Percentiles rank a stretch among this genome's conserved stretches.
Evolutionary conservation across 2,329 filamentous ascomycete species (phyloP).

Genomic region (Shiraia sp.): DNA sequence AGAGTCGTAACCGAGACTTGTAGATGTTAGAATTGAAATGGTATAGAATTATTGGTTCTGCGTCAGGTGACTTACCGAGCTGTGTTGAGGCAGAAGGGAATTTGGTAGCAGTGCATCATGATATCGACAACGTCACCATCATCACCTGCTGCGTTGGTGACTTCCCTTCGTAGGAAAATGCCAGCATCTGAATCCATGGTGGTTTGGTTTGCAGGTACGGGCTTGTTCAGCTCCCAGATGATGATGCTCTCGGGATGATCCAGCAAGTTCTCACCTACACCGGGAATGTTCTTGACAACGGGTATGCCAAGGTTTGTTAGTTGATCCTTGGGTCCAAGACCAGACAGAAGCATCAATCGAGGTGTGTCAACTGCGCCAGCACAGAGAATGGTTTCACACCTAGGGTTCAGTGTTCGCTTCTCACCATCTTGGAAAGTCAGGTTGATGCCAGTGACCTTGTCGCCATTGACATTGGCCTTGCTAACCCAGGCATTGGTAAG

Average conservation of each 20-base stretch:
- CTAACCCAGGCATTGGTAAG: slow-evolving; percentile 88
- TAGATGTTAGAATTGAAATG: slow-evolving; percentile 7
- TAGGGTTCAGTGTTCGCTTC: slow-evolving; percentile 61
- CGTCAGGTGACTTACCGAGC: slow-evolving; percentile 51
- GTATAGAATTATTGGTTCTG: not conserved
- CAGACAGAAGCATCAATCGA: slow-evolving; percentile 61
- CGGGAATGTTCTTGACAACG: slow-evolving; percentile 63
- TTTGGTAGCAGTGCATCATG: slow-evolving; percentile 98
- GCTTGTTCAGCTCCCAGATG: slow-evolving; percentile 78
- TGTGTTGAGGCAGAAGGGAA: slow-evolving; percentile 88
- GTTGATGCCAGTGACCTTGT: slow-evolving; percentile 73
- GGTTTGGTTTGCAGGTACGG: slow-evolving; percentile 77
- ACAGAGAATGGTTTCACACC: slow-evolving; percentile 76
- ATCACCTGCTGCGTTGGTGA: slow-evolving; percentile 66
- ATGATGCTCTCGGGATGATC: slow-evolving; percentile 70
- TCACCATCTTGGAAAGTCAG: slow-evolving; percentile 66
- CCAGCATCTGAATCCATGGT: slow-evolving; percentile 91
- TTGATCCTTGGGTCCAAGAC: slow-evolving; percentile 54
- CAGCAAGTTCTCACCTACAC: slow-evolving; percentile 66
- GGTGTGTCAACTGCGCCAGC: slow-evolving; percentile 83
- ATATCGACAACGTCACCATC: slow-evolving; percentile 81
- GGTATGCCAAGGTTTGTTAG: slow-evolving; percentile 53
- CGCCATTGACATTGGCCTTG: slow-evolving; percentile 72
- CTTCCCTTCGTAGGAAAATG: slow-evolving; percentile 82
- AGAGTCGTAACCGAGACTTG: slow-evolving; percentile 69